Base-by-base conservation (phyloP, 164 flowering plant species). In the Stephania japonica region DNA sequence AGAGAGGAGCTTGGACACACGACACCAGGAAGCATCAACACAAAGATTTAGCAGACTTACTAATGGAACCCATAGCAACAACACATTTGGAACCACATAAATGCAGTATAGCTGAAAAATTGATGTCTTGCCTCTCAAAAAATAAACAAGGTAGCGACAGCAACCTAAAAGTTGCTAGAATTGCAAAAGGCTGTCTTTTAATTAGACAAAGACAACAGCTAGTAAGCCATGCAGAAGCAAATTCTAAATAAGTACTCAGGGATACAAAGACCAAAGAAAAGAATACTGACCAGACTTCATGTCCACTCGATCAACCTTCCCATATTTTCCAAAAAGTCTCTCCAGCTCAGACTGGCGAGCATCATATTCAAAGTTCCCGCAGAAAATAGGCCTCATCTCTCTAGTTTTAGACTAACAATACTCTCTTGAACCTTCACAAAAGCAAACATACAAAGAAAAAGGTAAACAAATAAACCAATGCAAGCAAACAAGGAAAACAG, bases 291-390 rank as follows among this genome's bases (percentile, higher is more conserved):
- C 99, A 81, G 99, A 85, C 80, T 93, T 95, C 94, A 95, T 85
- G 83, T 95, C 99, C 70, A 93, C 96, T 75, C 94, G 84, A 25
- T 95, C 98, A 72, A 93, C 98, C 82, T 83, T 91, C 72, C 99
- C 99, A 84, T 93, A 93, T 83, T 80, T 85, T 69, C 85, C 83
- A 81, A 95, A 95, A 44, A 93, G 91, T 14, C 94, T 84, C 79
- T 95, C 99, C 73, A 95, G 76, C 23, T 95, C 99, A 72, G 91
- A 84, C 70, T 88, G 93, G 4, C 98, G 90, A 4, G 93, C 93
- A 78, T 95, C 98, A 81, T 83, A 90, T 69, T 95, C 99, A 72
- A 95, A 82, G 77, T 95, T 95, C 4, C 99, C 99, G 81, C 98
- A 93, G 78, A 92, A 95, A 32, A 95, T 84, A 9, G 98, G 88